These are phyloP conservation scores for Candida dubliniensis DNA, from an alignment of 1,139 yeast genomes.

Conservation along the genomic window DNA sequence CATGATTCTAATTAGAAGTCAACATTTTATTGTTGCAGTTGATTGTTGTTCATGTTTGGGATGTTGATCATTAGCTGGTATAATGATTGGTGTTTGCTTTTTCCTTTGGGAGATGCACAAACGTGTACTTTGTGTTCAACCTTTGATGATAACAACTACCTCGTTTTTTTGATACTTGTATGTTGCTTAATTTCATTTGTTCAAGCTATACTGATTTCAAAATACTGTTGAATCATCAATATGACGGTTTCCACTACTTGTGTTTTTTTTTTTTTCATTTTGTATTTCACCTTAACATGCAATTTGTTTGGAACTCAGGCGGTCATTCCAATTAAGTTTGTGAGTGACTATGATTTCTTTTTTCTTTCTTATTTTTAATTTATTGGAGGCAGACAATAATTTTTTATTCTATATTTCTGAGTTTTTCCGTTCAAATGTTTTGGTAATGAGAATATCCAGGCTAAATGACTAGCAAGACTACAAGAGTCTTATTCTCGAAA, in stretches of 20 bases:
- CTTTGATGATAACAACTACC: neutral
- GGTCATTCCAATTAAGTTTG: constrained; percentile 13
- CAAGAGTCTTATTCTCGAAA: too few relatives aligned
- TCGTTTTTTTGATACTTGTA: neutral
- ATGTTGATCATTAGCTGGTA: constrained; percentile 3
- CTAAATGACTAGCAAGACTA: too few relatives aligned
- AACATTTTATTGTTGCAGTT: too few relatives aligned
- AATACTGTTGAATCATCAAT: too few relatives aligned
- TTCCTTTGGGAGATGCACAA: neutral
- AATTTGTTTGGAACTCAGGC: neutral
- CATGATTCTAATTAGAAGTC: too few relatives aligned
- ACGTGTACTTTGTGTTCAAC: neutral
- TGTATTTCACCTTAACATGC: neutral
- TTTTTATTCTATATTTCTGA: constrained; percentile 2
- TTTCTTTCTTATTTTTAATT: neutral
- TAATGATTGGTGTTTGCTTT: neutral
- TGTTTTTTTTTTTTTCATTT: too few relatives aligned
- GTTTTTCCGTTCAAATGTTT: neutral
- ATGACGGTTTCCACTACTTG: too few relatives aligned
- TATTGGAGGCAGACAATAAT: constrained; percentile 4
- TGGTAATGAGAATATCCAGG: neutral
- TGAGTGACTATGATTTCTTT: constrained; percentile 7
- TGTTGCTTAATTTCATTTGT: too few relatives aligned
- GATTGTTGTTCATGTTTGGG: too few relatives aligned
- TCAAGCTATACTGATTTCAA: too few relatives aligned